Evolutionary conservation across 495 filamentous ascomycete genomes (phyloP).

Genomic region (Cercophora sp.): DNA sequence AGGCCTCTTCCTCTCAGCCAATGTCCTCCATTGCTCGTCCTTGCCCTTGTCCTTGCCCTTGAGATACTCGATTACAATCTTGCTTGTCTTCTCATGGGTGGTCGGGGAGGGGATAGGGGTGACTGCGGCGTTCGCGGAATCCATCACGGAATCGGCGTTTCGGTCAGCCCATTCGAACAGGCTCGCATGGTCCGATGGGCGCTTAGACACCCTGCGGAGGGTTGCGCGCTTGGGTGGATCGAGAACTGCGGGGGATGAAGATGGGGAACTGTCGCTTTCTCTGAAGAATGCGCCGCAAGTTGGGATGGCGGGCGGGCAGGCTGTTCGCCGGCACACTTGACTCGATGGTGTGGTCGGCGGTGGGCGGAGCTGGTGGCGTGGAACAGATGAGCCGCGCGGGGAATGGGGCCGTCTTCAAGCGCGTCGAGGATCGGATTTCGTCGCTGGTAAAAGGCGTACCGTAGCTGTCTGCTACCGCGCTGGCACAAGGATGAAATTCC

Average conservation of each 20-base stretch:
- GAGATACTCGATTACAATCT: conserved; percentile 25
- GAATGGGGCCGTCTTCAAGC: too few species aligned
- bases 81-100: conserved; percentile 7
- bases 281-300: too few species aligned
- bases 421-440: too few species aligned
- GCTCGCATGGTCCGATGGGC: conserved; percentile 4
- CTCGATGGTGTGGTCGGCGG: too few species aligned
- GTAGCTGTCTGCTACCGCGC: too few species aligned
- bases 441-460: too few species aligned
- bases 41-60: conserved; percentile 43
- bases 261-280: too few species aligned
- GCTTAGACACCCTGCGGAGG: background rate
- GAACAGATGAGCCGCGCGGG: too few species aligned
- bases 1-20: conserved; percentile 29
- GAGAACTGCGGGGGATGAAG: background rate
- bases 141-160: conserved; percentile 6
- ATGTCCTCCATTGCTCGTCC: conserved; percentile 37
- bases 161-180: conserved; percentile 6
- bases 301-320: too few species aligned
- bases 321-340: too few species aligned
- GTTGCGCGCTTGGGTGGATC: background rate
- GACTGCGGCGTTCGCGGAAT: conserved; percentile 1
- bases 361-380: too few species aligned
- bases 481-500: too few species aligned
- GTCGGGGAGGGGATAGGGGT: background rate